Conservation (phyloP, 805 yeast genomes). For the Cyberlindnera saturnus region DNA sequence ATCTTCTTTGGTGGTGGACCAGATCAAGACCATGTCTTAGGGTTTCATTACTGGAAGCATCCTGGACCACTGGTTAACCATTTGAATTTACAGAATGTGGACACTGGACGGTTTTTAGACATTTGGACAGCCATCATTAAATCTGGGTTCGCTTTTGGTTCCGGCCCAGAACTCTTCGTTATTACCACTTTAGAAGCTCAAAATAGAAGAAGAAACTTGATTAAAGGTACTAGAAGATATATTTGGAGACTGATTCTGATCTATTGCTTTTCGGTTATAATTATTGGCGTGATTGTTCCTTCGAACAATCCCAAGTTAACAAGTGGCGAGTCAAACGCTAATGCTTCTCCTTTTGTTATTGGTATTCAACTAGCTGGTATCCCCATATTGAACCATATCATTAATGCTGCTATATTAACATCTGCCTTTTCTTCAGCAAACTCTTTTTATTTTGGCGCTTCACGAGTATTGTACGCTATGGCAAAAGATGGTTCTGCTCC, state of each 20-base stretch:
- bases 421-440: conserved; percentile 77
- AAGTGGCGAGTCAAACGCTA: conserved; percentile 42
- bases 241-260: conserved; percentile 62
- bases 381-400: conserved; percentile 58
- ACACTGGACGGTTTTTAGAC: conserved; percentile 52
- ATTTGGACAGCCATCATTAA: conserved; percentile 47
- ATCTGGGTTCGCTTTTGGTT: conserved; percentile 59
- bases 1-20: conserved; percentile 77
- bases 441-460: conserved; percentile 67
- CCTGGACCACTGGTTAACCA: conserved; percentile 54
- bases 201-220: conserved; percentile 58
- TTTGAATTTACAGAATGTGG: conserved; percentile 37
- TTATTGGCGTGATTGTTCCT: conserved; percentile 62
- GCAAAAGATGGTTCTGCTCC: conserved; percentile 72
- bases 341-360: conserved; percentile 78
- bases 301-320: conserved; percentile 43
- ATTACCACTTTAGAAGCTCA: conserved; percentile 67
- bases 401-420: conserved; percentile 69
- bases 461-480: conserved; percentile 65
- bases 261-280: conserved; percentile 51
- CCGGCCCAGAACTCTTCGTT: conserved; percentile 61
- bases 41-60: conserved; percentile 60
- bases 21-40: conserved; percentile 53
- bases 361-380: conserved; percentile 68
- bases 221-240: conserved; percentile 61